These are phyloP conservation scores for Rhodotorula glutinis DNA, from an alignment of 1,284 basidiomycete species.

Conservation along the genomic window DNA sequence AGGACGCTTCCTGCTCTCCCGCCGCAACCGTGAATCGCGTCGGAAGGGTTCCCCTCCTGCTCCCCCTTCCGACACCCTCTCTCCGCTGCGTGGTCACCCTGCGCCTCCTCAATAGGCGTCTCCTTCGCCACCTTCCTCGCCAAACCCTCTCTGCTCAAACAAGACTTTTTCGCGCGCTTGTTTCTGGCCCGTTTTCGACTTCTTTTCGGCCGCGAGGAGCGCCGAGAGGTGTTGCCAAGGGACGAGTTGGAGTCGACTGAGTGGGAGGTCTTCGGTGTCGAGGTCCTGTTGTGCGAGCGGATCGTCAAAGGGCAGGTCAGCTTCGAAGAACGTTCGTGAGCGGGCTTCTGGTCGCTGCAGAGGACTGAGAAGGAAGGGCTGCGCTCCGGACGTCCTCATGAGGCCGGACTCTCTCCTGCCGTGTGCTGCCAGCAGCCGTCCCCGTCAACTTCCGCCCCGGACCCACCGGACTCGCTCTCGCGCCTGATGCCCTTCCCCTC, in stretches of 20 bases:
- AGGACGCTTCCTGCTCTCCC: background rate
- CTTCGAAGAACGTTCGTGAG: background rate
- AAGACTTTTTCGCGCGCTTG: conserved; percentile 65
- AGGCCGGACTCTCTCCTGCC: background rate
- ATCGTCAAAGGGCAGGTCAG: background rate
- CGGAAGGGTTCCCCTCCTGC: background rate
- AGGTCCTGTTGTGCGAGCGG: conserved; percentile 63
- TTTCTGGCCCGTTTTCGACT: conserved; percentile 54
- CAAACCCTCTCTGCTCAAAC: conserved; percentile 74
- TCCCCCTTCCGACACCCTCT: background rate
- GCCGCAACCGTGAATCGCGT: background rate
- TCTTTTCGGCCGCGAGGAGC: conserved; percentile 63
- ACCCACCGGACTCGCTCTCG: no score
- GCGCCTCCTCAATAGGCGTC: conserved; percentile 64
- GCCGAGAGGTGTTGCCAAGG: conserved; percentile 60
- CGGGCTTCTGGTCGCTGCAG: background rate
- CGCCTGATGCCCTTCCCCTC: no score
- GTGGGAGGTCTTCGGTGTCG: conserved; percentile 77
- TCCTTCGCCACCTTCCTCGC: conserved; percentile 84
- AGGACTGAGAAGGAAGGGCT: background rate
- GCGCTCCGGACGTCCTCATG: background rate
- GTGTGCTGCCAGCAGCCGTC: no score
- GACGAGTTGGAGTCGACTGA: conserved; percentile 67
- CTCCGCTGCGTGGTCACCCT: no score
- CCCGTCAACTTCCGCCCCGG: no score